Conservation (phyloP, 225 moss, liverwort and hornwort species). For the Pseudisothecium myosuroides region DNA sequence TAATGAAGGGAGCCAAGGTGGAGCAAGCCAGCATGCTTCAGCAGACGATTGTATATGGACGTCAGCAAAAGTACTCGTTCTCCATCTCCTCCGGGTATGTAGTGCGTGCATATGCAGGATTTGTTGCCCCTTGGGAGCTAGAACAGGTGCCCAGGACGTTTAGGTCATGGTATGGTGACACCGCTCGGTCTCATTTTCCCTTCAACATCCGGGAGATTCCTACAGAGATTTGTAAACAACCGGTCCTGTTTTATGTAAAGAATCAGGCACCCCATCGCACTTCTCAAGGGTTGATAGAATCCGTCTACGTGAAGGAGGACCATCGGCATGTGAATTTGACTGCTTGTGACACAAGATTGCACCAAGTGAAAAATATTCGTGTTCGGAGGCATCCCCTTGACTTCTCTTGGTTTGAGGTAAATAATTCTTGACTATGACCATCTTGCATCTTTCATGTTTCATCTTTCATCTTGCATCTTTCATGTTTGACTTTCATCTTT, state of each 20-base stretch:
- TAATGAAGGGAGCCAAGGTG: constrained; percentile 49
- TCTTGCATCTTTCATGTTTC: no score
- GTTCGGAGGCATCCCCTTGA: constrained; percentile 26
- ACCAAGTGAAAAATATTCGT: constrained; percentile 14
- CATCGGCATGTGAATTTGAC: constrained; percentile 3
- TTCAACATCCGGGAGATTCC: constrained; percentile 52
- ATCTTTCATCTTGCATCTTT: no score
- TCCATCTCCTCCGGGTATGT: constrained; percentile 71
- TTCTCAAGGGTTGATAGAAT: constrained; percentile 11
- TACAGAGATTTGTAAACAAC: constrained; percentile 46
- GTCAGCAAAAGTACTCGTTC: constrained; percentile 52
- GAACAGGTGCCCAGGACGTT: constrained; percentile 70
- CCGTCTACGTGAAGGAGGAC: constrained; percentile 22
- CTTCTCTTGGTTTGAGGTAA: constrained; percentile 47
- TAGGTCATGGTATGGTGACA: constrained; percentile 67
- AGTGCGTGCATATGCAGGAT: constrained; percentile 55
- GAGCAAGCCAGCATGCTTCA: constrained; percentile 70
- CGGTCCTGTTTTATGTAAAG: constrained; percentile 42
- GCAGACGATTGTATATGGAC: constrained; percentile 61
- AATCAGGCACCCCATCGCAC: background rate
- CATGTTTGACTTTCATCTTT: background rate
- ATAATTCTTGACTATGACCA: background rate
- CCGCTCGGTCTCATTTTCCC: constrained; percentile 65
- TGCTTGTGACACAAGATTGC: constrained; percentile 21
- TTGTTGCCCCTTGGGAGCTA: constrained; percentile 54